A percentile compares a stretch with the other conserved stretches of the same genome.
These are phyloP conservation scores for Pulveroboletus frians DNA, from an alignment of 768 basidiomycete species.

Conservation along the genomic window DNA sequence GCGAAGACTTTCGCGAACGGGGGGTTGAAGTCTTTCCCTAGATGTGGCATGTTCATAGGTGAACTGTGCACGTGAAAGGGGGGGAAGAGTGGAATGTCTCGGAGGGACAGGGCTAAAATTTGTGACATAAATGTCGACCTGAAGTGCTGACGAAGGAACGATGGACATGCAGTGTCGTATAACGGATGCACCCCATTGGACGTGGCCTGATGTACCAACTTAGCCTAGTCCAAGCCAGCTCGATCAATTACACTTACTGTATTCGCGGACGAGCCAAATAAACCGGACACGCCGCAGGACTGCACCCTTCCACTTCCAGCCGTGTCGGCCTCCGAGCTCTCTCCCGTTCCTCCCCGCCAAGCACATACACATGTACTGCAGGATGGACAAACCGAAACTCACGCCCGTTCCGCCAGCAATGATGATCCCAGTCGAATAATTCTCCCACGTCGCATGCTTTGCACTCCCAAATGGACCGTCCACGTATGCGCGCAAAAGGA, in stretches of 20 bases:
- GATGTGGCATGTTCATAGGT: not conserved
- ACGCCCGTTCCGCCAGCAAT: constrained; percentile 72
- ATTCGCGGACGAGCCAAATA: constrained; percentile 74
- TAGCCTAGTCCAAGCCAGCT: not conserved
- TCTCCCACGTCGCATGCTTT: constrained; percentile 51
- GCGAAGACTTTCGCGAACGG: constrained; percentile 18
- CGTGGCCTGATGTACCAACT: constrained; percentile 45
- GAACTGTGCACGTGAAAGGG: constrained; percentile 15
- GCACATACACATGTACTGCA: constrained; percentile 58
- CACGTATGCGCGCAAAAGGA: constrained; percentile 52
- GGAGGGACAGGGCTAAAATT: constrained; percentile 39
- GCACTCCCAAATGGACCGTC: constrained; percentile 71
- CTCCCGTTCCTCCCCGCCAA: constrained; percentile 51
- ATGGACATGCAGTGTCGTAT: constrained; percentile 59
- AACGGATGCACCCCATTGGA: constrained; percentile 70
- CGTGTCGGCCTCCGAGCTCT: constrained; percentile 42
- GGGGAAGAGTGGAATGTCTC: constrained; percentile 3
- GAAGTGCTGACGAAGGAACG: constrained; percentile 43
- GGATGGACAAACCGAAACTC: constrained; percentile 61
- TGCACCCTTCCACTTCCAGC: constrained; percentile 38
- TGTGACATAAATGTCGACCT: constrained; percentile 73
- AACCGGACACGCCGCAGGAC: constrained; percentile 58
- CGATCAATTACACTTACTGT: constrained; percentile 42
- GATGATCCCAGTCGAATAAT: constrained; percentile 55
- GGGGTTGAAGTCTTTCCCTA: constrained; percentile 32